Evolutionary conservation across 1,284 basidiomycete genomes (phyloP).

Genomic region (Tilletiaria anomala): DNA sequence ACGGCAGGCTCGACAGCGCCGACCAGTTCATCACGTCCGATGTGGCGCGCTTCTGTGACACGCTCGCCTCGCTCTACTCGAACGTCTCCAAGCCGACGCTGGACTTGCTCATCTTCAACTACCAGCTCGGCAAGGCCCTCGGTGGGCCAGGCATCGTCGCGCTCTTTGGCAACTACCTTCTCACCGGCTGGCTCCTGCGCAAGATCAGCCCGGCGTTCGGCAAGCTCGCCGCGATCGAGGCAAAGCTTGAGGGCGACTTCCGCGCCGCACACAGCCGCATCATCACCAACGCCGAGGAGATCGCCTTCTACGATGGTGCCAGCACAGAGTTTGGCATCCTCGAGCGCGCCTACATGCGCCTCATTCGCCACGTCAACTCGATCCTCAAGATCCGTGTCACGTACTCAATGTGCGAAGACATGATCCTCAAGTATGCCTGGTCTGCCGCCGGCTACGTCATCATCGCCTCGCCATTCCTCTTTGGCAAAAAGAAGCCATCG

Average conservation of each 20-base stretch:
- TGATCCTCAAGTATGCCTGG: slow-evolving; percentile 39
- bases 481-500: slow-evolving; percentile 6
- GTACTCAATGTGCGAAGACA: slow-evolving; percentile 38
- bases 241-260: slow-evolving; percentile 71
- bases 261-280: slow-evolving; percentile 72
- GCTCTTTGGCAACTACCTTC: slow-evolving; percentile 69
- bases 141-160: slow-evolving; percentile 60
- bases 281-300: slow-evolving; percentile 80
- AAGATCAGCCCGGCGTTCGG: slow-evolving; percentile 86
- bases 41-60: slow-evolving; percentile 76
- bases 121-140: slow-evolving; percentile 70
- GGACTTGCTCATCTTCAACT: slow-evolving; percentile 83
- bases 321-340: slow-evolving; percentile 69
- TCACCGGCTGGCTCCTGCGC: slow-evolving; percentile 66
- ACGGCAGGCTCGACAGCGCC: slow-evolving; percentile 33
- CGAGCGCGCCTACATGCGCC: slow-evolving; percentile 58
- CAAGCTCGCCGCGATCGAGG: slow-evolving; percentile 73
- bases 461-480: slow-evolving; percentile 35
- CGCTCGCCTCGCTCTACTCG: slow-evolving; percentile 67
- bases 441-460: slow-evolving; percentile 36
- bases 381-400: slow-evolving; percentile 62
- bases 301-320: slow-evolving; percentile 91
- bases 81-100: slow-evolving; percentile 60
- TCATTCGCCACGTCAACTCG: slow-evolving; percentile 77
- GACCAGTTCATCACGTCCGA: slow-evolving; percentile 72